Evolutionary conservation across 208 protist species (phyloP), one percentile per base, ranked within the genome.

Genomic region (Novymonas esmeraldas): DNA sequence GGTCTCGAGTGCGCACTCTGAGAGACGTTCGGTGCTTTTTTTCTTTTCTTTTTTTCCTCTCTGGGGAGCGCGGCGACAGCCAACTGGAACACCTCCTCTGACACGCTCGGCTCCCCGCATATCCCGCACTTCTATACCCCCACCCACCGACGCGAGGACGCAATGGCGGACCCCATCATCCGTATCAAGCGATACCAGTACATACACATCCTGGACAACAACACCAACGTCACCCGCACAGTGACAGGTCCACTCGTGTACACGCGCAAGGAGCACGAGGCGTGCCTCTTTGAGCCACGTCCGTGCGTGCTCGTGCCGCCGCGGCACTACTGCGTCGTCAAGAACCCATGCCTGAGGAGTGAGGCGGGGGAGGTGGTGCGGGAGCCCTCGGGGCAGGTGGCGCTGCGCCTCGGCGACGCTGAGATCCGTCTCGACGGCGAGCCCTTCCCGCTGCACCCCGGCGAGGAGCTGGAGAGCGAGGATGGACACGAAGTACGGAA

Each of bases 151-250:
- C n/a, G n/a, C n/a, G n/a, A n/a, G 22, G 20, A 2, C 11, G 9
- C 31, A 29, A 70, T 69, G 63, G 42, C 60, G 3, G 62, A 70
- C 41, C 78, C 86, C 42, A 78, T 98, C 31, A 93, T 98, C 54
- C 87, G 95, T 20, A 84, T 98, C 58, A 94, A 96, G 72, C 91
- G 90, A 24, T 84, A 94, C 57, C 78, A 97, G 52, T 99, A 97
- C 81, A 89, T 97, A 49, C 96, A 98, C 66, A 79, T 98, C 7
- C 77, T 98, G 60, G 95, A 99, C 80, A 98, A 96, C 75, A 98
- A 97, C 78, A 95, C 85, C 2, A 97, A 97, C 71, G 82, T 93
- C 14, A 95, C 90, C 1, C 66, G 79, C 22, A 78, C 68, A n/a
- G 39, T 93, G 3, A 71, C 94, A 16, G 97, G 97, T n/a, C 98